Evolutionary conservation across 1,284 basidiomycete species (phyloP), one percentile per base, ranked within the genome.

Genomic region (Meira miltonrushii): DNA sequence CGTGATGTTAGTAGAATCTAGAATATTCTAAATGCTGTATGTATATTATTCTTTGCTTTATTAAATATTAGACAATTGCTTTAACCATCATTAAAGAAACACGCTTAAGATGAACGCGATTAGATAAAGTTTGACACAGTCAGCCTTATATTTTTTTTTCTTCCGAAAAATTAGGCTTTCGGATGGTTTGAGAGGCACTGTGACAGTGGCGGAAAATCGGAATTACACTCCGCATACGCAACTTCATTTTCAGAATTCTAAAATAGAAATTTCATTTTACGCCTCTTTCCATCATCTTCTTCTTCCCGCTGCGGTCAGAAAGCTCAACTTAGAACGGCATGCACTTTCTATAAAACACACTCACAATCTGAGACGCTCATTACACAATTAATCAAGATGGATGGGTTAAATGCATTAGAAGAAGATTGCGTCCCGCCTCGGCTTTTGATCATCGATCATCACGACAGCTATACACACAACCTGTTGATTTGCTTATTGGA

Each of bases 381-480:
- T 19, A 15, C 3, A 43, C 40, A 15, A 5, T 43, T 43, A 15
- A 3, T 43, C 40, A 43, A 43, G 46, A 48, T 43, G 40, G 19
- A 43, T 6, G 3, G 19, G 40, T 5, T 43, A 11, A 19, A 43
- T 43, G 40, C 40, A 5, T 12, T 23, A 23, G 46, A 12, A 2
- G 13, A 15, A 25, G 46, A 48, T 15, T 25, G 12, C 21, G 7
- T 48, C 5, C 46, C 25, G 12, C 75, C 74, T 1, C 63, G 75
- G 19, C 65, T 77, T 48, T 62, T 74, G 7, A 68, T 78, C 41
- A 60, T 78, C 37, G 75, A 78, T 40, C 74, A 77, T 50, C 64
- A 71, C 55, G 75, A 78, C 61, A 76, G 74, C 2, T 78, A 78
- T 53, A 78, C 75, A 40, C 71, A 71, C 19, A 78, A 77, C 41